Evolutionary conservation across 345 rosid species (phyloP).

Genomic region (Euphorbia pulcherrima): DNA sequence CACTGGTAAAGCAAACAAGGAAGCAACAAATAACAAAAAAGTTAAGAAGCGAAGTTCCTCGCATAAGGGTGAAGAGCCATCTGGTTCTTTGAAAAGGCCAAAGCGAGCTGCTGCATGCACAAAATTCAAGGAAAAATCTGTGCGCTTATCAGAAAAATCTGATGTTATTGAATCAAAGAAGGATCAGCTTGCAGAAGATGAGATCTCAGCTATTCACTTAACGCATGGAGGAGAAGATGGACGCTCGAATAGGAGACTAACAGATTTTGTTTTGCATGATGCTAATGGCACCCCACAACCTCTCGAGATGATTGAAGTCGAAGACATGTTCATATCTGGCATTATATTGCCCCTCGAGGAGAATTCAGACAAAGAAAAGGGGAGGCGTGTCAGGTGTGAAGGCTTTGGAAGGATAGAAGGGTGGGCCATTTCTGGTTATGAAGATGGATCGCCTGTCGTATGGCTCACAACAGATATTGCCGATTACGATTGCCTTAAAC

Average conservation of each 20-base stretch:
- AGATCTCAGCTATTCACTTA: constrained; percentile 25
- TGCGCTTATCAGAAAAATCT: constrained; percentile 36
- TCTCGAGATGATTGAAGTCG: constrained; percentile 30
- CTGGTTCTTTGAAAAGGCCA: constrained; percentile 42
- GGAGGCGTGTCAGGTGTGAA: constrained; percentile 21
- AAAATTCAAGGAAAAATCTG: constrained; percentile 57
- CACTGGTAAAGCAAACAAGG: constrained; percentile 11
- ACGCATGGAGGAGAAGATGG: constrained; percentile 20
- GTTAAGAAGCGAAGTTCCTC: constrained; percentile 31
- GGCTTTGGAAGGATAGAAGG: constrained; percentile 32
- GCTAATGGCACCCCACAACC: constrained; percentile 21
- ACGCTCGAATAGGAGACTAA: constrained; percentile 24
- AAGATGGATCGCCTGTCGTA: constrained; percentile 28
- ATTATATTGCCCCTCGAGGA: constrained; percentile 22
- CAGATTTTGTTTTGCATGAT: constrained; percentile 27
- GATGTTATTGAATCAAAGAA: constrained; percentile 45
- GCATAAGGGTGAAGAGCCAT: constrained; percentile 21
- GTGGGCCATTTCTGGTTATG: constrained; percentile 30
- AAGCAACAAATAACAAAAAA: constrained; percentile 2
- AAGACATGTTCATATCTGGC: constrained; percentile 27
- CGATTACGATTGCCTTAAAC: constrained; percentile 27
- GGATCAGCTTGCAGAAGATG: constrained; percentile 46
- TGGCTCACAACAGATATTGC: constrained; percentile 31
- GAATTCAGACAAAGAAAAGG: constrained; percentile 15
- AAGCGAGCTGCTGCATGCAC: constrained; percentile 75